A percentile compares a stretch with the other conserved stretches of the same genome.
Conservation (phyloP, 441 rosid genomes). For the Lepidium campestre region DNA sequence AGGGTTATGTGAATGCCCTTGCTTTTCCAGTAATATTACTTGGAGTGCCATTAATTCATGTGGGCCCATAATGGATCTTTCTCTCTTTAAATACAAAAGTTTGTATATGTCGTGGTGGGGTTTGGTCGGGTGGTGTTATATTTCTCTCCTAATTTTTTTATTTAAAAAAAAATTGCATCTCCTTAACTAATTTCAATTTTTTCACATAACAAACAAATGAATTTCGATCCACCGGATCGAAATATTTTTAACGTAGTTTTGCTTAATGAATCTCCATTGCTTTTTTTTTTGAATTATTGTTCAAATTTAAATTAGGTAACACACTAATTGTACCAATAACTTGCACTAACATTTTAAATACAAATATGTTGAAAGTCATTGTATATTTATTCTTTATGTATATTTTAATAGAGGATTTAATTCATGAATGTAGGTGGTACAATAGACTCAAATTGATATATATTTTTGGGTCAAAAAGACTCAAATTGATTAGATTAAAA, state of each 20-base stretch:
- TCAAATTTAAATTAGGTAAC: too few species aligned
- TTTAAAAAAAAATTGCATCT: background rate
- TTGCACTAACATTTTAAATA: background rate
- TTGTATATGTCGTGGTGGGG: background rate
- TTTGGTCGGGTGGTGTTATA: constrained; percentile 22
- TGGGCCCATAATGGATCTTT: constrained; percentile 1
- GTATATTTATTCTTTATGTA: background rate
- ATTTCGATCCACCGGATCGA: too few species aligned
- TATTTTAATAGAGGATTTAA: background rate
- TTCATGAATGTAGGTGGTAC: background rate
- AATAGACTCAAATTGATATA: background rate
- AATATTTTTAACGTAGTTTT: background rate
- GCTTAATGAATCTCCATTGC: background rate
- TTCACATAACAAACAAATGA: background rate
- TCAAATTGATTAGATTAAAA: background rate
- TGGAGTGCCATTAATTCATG: background rate
- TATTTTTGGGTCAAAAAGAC: too few species aligned
- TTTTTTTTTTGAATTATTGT: background rate
- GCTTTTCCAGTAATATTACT: background rate
- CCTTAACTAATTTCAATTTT: background rate
- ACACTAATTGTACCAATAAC: background rate
- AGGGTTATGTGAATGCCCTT: constrained; percentile 13
- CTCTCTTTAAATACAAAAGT: background rate
- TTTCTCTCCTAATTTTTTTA: constrained; percentile 3
- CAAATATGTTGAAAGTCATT: background rate